Evolutionary conservation across 352 stramenopile species (phyloP).

Genomic region (Albugo candida): DNA sequence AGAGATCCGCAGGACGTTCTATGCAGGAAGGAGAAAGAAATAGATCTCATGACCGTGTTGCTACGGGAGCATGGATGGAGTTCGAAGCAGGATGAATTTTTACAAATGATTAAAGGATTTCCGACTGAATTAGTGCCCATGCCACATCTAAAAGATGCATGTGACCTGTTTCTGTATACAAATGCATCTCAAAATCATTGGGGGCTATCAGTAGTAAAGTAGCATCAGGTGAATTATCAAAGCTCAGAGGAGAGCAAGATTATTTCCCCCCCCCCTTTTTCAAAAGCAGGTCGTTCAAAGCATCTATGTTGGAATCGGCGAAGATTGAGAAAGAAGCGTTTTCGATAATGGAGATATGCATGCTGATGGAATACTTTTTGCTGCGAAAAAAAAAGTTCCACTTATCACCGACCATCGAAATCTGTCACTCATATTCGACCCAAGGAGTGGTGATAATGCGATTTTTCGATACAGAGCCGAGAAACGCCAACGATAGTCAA

Average conservation of each 20-base stretch:
- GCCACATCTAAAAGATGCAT: background rate
- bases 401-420: constrained; percentile 13
- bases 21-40: too few species aligned
- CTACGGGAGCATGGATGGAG: constrained; percentile 1
- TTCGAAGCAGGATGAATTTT: background rate
- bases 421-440: constrained; percentile 12
- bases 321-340: constrained; percentile 13
- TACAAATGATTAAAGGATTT: background rate
- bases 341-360: constrained; percentile 9
- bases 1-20: background rate
- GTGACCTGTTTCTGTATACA: background rate
- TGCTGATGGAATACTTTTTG: constrained; percentile 9
- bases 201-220: constrained; percentile 1
- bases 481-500: constrained; percentile 12
- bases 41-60: too few species aligned
- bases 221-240: background rate
- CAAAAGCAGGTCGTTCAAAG: constrained; percentile 8
- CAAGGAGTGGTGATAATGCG: background rate
- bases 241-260: background rate
- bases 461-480: constrained; percentile 9
- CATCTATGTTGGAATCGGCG: constrained; percentile 1
- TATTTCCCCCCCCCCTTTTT: constrained; percentile 3
- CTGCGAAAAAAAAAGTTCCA: constrained; percentile 4
- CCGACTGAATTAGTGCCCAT: constrained; percentile 4
- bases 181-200: constrained; percentile 3